Conservation (phyloP, 306 rosid genomes). For the Citrullus amarus region DNA sequence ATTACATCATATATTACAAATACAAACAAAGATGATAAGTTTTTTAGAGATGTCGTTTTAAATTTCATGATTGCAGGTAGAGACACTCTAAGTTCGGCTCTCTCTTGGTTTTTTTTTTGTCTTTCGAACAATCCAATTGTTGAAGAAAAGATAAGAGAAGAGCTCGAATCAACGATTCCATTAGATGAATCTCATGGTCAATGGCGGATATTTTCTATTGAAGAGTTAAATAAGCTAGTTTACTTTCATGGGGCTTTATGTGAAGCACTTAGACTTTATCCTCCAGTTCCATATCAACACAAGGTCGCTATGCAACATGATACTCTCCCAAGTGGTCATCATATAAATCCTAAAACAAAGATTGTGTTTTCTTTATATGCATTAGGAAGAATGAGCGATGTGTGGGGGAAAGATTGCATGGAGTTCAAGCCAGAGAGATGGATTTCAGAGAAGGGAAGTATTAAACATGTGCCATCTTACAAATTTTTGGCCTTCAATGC, state of each 20-base stretch:
- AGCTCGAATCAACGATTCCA: neutral
- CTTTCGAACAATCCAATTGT: slow-evolving; percentile 10
- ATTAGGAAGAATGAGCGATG: slow-evolving; percentile 38
- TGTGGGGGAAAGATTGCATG: slow-evolving; percentile 39
- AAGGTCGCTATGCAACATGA: slow-evolving; percentile 15
- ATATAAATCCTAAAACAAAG: slow-evolving; percentile 1
- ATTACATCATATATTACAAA: slow-evolving; percentile 9
- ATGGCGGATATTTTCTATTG: neutral
- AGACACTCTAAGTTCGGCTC: slow-evolving; percentile 9
- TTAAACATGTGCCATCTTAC: slow-evolving; percentile 23
- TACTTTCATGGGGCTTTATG: slow-evolving; percentile 41
- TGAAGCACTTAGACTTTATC: slow-evolving; percentile 38
- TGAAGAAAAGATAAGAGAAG: slow-evolving; percentile 14
- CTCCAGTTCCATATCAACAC: slow-evolving; percentile 29
- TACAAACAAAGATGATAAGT: slow-evolving; percentile 3
- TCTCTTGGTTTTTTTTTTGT: slow-evolving; percentile 24
- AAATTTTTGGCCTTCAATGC: slow-evolving; percentile 29
- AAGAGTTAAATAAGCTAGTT: slow-evolving; percentile 23
- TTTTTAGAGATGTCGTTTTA: slow-evolving; percentile 8
- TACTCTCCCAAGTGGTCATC: slow-evolving; percentile 33
- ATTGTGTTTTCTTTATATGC: slow-evolving; percentile 23
- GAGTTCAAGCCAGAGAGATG: slow-evolving; percentile 59
- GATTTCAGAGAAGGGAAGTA: slow-evolving; percentile 24
- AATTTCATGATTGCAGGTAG: slow-evolving; percentile 12
- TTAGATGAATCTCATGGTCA: neutral